Evolutionary conservation across 768 basidiomycete species (phyloP).

Genomic region (Suillus americanus): DNA sequence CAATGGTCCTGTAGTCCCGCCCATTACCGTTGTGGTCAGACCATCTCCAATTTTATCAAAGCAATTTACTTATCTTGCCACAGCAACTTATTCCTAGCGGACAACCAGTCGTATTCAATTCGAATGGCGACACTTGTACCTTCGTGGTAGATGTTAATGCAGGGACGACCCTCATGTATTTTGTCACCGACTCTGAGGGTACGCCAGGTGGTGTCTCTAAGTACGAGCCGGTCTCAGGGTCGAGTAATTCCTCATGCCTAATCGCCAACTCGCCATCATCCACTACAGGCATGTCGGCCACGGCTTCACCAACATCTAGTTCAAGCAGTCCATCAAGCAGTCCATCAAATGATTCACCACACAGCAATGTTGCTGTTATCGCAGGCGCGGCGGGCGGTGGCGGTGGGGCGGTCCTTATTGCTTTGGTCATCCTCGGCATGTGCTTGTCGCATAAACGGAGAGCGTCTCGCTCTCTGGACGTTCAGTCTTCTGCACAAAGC

Average conservation of each 20-base stretch:
- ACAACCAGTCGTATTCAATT: slow-evolving; percentile 42
- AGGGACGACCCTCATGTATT: slow-evolving; percentile 58
- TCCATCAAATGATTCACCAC: neutral
- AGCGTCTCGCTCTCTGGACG: slow-evolving; percentile 26
- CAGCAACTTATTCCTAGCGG: slow-evolving; percentile 71
- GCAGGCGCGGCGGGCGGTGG: slow-evolving; percentile 53
- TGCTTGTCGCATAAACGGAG: slow-evolving; percentile 41
- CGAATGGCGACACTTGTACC: slow-evolving; percentile 36
- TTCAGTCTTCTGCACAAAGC: slow-evolving; percentile 21
- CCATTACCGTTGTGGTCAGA: slow-evolving; percentile 53
- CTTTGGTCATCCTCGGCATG: slow-evolving; percentile 45
- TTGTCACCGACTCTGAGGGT: slow-evolving; percentile 50
- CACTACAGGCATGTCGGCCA: slow-evolving; percentile 22
- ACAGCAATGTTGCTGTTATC: slow-evolving; percentile 45
- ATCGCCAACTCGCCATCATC: slow-evolving; percentile 52
- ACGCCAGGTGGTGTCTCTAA: slow-evolving; percentile 61
- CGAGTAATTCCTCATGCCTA: slow-evolving; percentile 52
- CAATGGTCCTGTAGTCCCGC: slow-evolving; percentile 29
- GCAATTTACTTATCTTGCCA: slow-evolving; percentile 1
- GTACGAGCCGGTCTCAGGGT: slow-evolving; percentile 43
- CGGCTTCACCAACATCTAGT: slow-evolving; percentile 19
- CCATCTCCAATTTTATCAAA: neutral
- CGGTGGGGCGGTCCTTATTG: slow-evolving; percentile 48
- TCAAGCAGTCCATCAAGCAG: neutral
- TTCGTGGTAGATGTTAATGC: slow-evolving; percentile 58